These are phyloP conservation scores for Raphanus sativus DNA, from an alignment of 345 rosid genomes.

Conservation along the genomic window DNA sequence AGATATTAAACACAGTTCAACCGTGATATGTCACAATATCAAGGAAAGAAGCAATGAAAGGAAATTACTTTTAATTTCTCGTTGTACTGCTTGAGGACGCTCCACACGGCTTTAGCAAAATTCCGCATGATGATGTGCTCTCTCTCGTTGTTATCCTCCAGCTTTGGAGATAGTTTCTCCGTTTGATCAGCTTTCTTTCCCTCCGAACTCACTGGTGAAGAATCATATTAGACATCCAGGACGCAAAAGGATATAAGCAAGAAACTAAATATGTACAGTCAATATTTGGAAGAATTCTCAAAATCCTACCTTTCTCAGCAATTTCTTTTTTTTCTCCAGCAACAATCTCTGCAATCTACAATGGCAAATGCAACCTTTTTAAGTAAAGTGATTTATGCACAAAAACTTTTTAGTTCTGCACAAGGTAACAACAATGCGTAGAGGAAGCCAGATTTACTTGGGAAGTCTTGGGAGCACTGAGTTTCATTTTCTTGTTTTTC, in stretches of 20 bases:
- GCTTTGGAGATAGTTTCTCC: constrained; percentile 16
- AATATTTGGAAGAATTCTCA: constrained; percentile 4
- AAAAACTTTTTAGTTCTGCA: not conserved
- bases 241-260: constrained; percentile 1
- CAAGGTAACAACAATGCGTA: not conserved
- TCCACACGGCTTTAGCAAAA: constrained; percentile 79
- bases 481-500: constrained; percentile 60
- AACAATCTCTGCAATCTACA: constrained; percentile 47
- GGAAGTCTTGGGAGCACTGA: constrained; percentile 39
- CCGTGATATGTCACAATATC: not conserved
- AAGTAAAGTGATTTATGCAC: constrained; percentile 1
- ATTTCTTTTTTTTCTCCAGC: constrained; percentile 24
- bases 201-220: constrained; percentile 32
- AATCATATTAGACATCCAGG: constrained; percentile 16
- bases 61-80: constrained; percentile 64
- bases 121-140: constrained; percentile 52
- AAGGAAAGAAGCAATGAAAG: not conserved
- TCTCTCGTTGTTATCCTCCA: constrained; percentile 45
- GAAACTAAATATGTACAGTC: not conserved
- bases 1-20: not conserved
- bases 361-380: not conserved
- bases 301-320: constrained; percentile 42
- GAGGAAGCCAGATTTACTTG: constrained; percentile 43
- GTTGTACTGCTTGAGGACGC: constrained; percentile 69
- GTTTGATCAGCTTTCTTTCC: constrained; percentile 26